These are phyloP conservation scores for Scleromitrula shiraiana DNA, from an alignment of 2,329 filamentous ascomycete species.

Conservation along the genomic window DNA sequence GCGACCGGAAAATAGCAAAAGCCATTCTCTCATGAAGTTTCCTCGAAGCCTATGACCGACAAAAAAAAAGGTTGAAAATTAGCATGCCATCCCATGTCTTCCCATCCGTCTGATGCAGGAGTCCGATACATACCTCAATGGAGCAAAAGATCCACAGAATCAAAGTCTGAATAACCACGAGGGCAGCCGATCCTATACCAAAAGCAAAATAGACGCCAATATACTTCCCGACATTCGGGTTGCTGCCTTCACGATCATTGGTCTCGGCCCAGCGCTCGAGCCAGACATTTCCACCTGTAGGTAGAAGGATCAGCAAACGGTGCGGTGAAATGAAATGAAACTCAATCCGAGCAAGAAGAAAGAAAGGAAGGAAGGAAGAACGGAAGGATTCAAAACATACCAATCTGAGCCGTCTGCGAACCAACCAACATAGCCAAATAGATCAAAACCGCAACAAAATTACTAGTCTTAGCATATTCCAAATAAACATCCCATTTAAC, in stretches of 20 bases:
- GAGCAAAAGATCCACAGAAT: conserved; percentile 99
- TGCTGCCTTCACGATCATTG: conserved; percentile 61
- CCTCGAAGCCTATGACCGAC: conserved; percentile 60
- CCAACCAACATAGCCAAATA: conserved; percentile 72
- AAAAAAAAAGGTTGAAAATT: conserved; percentile 19
- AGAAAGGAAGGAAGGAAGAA: conserved; percentile 6
- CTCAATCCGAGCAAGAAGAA: too few relatives aligned
- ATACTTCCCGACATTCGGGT: conserved; percentile 76
- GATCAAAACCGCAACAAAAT: conserved; percentile 71
- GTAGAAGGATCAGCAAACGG: conserved; percentile 5
- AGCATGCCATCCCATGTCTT: too few relatives aligned
- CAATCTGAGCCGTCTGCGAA: conserved; percentile 75
- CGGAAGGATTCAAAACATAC: conserved; percentile 34
- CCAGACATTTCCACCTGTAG: conserved; percentile 73
- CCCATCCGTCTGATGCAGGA: conserved; percentile 15
- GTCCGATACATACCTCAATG: conserved; percentile 63
- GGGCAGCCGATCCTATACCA: conserved; percentile 73
- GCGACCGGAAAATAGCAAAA: conserved; percentile 90
- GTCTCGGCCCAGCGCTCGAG: conserved; percentile 84
- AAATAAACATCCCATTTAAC: conserved; percentile 95
- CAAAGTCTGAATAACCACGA: conserved; percentile 87
- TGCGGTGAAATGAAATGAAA: too few relatives aligned
- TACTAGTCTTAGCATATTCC: conserved; percentile 93
- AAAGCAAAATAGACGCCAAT: conserved; percentile 95
- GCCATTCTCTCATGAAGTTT: conserved; percentile 98